Percentiles rank a stretch among this genome's conserved stretches.
Evolutionary conservation across 176 grass and related monocot genomes (phyloP).

Genomic region (Juncus effusus): DNA sequence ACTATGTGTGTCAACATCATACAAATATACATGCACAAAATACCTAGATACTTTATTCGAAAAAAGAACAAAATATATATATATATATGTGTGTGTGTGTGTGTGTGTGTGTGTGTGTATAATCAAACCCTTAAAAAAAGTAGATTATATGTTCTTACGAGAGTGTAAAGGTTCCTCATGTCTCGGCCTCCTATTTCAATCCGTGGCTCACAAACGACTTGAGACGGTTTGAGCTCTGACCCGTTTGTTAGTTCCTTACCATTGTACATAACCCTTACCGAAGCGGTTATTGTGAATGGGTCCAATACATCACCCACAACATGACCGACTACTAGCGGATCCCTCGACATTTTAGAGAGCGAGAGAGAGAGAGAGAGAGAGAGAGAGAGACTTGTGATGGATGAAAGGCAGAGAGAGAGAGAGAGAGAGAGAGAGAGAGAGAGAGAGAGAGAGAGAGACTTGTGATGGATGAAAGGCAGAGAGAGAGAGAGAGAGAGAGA

Average conservation of each 20-base stretch:
- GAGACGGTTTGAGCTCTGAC: constrained; percentile 86
- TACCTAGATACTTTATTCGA: constrained; percentile 2
- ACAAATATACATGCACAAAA: background rate
- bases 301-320: constrained; percentile 92
- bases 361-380: background rate
- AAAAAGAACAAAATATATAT: constrained; percentile 26
- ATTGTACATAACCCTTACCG: constrained; percentile 69
- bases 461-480: constrained; percentile 7
- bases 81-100: constrained; percentile 1
- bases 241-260: constrained; percentile 77
- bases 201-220: constrained; percentile 54
- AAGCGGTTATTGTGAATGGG: constrained; percentile 67
- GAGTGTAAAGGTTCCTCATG: constrained; percentile 78
- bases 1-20: no score
- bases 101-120: background rate
- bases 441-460: constrained; percentile 3
- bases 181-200: constrained; percentile 57
- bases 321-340: constrained; percentile 78
- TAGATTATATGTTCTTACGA: constrained; percentile 41
- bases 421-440: background rate
- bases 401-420: background rate
- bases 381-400: constrained; percentile 9
- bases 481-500: constrained; percentile 9
- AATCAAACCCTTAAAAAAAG: background rate
- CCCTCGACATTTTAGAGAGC: constrained; percentile 62